Conservation (phyloP, 768 basidiomycete genomes). For the Tulasnella sp. region DNA sequence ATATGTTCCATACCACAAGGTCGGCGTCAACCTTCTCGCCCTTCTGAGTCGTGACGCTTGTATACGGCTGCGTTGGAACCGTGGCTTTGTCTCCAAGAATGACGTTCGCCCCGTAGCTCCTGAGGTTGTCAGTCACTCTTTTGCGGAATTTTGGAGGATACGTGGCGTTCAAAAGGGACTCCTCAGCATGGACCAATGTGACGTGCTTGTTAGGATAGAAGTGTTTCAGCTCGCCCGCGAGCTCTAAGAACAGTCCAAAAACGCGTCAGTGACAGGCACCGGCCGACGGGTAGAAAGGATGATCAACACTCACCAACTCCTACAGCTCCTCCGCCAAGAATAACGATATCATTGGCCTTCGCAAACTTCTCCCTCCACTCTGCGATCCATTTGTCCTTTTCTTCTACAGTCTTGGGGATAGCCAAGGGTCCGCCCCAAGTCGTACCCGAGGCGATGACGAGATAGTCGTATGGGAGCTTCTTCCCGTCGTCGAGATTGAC, state of each 20-base stretch:
- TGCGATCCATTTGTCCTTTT: conserved; percentile 38
- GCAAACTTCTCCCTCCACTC: conserved; percentile 32
- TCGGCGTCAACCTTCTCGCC: conserved; percentile 33
- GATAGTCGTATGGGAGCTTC: conserved; percentile 49
- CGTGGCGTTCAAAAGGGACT: conserved; percentile 30
- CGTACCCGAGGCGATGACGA: conserved; percentile 60
- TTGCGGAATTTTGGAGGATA: conserved; percentile 34
- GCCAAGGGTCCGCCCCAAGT: conserved; percentile 51
- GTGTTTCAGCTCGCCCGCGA: conserved; percentile 33
- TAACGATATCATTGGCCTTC: conserved; percentile 29
- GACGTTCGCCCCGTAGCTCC: conserved; percentile 30
- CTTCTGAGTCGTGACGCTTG: conserved; percentile 32
- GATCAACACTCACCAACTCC: conserved; percentile 27
- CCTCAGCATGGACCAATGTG: conserved; percentile 31
- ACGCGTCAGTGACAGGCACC: not conserved
- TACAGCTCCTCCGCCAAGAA: conserved; percentile 33
- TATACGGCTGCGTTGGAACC: conserved; percentile 2
- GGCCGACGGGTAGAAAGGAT: not conserved
- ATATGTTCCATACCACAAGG: conserved; percentile 30
- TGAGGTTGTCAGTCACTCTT: conserved; percentile 18
- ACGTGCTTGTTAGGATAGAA: conserved; percentile 31
- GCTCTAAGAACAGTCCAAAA: conserved; percentile 12
- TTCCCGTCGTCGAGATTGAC: conserved; percentile 53
- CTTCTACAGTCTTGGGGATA: conserved; percentile 41
- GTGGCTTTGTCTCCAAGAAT: conserved; percentile 30